These are phyloP conservation scores for Kwoniella shivajii DNA, from an alignment of 1,284 basidiomycete genomes.

Conservation along the genomic window DNA sequence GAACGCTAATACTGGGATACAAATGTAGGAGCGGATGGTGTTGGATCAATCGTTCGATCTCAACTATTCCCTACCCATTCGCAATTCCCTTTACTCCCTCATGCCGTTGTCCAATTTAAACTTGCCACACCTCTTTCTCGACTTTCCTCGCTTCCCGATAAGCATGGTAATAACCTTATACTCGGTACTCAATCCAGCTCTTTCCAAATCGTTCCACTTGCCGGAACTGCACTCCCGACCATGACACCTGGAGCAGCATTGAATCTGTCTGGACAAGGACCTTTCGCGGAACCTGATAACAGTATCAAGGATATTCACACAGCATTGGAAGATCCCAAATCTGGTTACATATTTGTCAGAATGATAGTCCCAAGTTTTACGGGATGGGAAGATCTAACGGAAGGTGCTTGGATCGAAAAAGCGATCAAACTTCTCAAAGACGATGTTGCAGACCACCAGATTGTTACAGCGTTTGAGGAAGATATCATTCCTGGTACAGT, in stretches of 20 bases:
- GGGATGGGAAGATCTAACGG: conserved; percentile 18
- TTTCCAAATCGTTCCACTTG: conserved; percentile 15
- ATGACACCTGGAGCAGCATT: conserved; percentile 1
- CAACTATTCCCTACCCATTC: conserved; percentile 12
- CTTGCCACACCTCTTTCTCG: conserved; percentile 9
- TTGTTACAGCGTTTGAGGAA: conserved; percentile 11
- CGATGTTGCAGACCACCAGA: conserved; percentile 5
- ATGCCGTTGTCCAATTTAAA: conserved; percentile 20
- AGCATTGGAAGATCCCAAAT: conserved; percentile 10
- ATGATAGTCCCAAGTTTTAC: conserved; percentile 4
- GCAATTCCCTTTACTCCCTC: conserved; percentile 14
- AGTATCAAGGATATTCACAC: neutral
- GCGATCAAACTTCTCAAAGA: conserved; percentile 7
- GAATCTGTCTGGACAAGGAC: neutral
- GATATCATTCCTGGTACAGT: conserved; percentile 16
- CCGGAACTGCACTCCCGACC: neutral
- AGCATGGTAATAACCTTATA: conserved; percentile 9
- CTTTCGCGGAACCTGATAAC: conserved; percentile 3
- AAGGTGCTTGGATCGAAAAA: conserved; percentile 11
- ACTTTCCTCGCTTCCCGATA: conserved; percentile 8
- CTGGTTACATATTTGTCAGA: conserved; percentile 16
- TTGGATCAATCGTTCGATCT: conserved; percentile 15
- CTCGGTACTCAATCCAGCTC: conserved; percentile 13
- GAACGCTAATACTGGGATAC: neutral
- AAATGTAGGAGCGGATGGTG: conserved; percentile 20